Conservation (phyloP, 257 asterid genomes). For the Rhazya stricta region DNA sequence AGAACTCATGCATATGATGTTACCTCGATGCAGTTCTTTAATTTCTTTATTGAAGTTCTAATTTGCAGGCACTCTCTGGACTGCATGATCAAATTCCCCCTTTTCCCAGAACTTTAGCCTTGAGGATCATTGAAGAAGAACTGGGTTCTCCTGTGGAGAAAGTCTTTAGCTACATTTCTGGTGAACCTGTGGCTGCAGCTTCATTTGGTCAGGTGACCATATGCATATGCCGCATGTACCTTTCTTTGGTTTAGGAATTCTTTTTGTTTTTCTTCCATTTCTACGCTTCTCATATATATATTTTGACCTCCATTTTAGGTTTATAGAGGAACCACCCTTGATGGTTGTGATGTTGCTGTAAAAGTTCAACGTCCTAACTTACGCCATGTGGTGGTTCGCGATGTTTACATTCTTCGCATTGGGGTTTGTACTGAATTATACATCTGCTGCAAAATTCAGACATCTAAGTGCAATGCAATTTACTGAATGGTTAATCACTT, state of each 20-base stretch:
- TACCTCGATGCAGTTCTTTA: too few relatives aligned
- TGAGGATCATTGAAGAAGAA: conserved; percentile 87
- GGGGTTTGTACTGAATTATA: conserved; percentile 64
- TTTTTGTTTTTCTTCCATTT: conserved; percentile 8
- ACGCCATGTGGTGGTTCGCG: conserved; percentile 72
- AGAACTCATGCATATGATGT: background rate
- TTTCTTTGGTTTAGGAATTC: background rate
- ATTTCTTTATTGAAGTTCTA: conserved; percentile 37
- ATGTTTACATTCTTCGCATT: conserved; percentile 78
- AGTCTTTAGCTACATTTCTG: conserved; percentile 70
- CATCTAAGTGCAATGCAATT: conserved; percentile 20
- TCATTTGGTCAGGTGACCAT: conserved; percentile 91
- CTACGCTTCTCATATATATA: conserved; percentile 14
- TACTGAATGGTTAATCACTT: conserved; percentile 24
- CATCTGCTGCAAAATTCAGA: conserved; percentile 11
- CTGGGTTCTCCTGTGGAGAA: conserved; percentile 63
- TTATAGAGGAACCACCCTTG: conserved; percentile 72
- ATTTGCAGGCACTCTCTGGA: conserved; percentile 89
- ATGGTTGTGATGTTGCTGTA: conserved; percentile 85
- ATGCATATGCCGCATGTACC: conserved; percentile 3
- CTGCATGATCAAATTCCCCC: conserved; percentile 93
- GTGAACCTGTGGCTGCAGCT: conserved; percentile 98
- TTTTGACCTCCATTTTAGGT: conserved; percentile 43
- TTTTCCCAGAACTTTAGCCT: conserved; percentile 70
- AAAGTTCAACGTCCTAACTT: conserved; percentile 96